phyloP scores from a whole-genome alignment of 192 early-diverging fungal species.

The Gryganskiella cystojenkinii region DNA sequence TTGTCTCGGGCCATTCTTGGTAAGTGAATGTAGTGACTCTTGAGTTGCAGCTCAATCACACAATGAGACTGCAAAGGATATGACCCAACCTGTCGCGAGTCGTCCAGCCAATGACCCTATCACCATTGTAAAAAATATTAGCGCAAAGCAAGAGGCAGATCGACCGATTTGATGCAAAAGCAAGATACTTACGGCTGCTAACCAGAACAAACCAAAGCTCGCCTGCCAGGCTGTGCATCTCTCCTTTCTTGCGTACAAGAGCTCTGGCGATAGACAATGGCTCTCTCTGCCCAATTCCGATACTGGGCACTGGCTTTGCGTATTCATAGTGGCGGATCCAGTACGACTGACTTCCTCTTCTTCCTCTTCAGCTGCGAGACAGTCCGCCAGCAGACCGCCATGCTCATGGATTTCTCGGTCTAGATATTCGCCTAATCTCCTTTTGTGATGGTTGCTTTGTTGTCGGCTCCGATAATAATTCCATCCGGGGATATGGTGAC shows the following conservation, averaged over 20 bases:
- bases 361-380: constrained; percentile 14
- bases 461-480: constrained; percentile 23
- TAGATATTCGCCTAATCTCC: too few species aligned
- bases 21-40: constrained; percentile 24
- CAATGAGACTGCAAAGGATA: constrained; percentile 29
- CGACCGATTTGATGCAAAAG: too few species aligned
- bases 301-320: too few species aligned
- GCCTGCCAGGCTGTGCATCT: constrained; percentile 44
- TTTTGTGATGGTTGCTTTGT: constrained; percentile 11
- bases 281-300: too few species aligned
- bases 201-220: constrained; percentile 41
- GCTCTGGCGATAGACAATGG: too few species aligned
- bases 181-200: constrained; percentile 28
- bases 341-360: background rate
- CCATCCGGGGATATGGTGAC: constrained; percentile 24
- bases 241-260: too few species aligned
- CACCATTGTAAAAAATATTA: background rate
- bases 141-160: background rate
- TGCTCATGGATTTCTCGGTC: constrained; percentile 29
- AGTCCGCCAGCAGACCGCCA: constrained; percentile 18
- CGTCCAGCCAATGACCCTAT: constrained; percentile 48
- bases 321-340: too few species aligned
- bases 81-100: constrained; percentile 23
- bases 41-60: constrained; percentile 36
- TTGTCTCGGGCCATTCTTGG: too few species aligned